Conservation (phyloP, 2,329 filamentous ascomycete genomes). For the Chaetomium olivaceum region DNA sequence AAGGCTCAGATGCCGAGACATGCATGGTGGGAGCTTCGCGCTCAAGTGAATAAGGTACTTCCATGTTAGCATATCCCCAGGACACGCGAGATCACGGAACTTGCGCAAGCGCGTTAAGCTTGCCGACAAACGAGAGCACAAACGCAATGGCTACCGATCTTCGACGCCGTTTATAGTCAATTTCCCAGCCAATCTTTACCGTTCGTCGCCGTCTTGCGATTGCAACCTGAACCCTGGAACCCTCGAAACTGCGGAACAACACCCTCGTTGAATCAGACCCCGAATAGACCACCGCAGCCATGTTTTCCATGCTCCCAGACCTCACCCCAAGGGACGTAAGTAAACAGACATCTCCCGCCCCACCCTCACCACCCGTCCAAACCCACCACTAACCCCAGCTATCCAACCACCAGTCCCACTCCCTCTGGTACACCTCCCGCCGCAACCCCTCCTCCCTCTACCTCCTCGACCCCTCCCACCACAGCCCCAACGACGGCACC, state of each 20-base stretch:
- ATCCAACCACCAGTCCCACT: slow-evolving; percentile 60
- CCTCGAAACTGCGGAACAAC: background rate
- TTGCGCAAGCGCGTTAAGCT: background rate
- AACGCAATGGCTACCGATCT: background rate
- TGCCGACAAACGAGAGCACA: background rate
- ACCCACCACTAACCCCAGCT: slow-evolving; percentile 14
- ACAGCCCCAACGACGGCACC: background rate
- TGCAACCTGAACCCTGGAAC: background rate
- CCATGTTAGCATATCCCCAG: background rate
- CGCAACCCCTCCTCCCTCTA: slow-evolving; percentile 46
- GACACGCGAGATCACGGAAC: background rate
- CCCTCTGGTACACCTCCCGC: slow-evolving; percentile 71
- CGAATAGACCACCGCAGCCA: slow-evolving; percentile 36
- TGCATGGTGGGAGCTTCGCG: background rate
- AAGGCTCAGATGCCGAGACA: slow-evolving; percentile 18
- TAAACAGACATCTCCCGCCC: slow-evolving; percentile 17
- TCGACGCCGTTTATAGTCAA: background rate
- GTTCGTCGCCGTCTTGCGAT: background rate
- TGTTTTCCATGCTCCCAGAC: slow-evolving; percentile 66
- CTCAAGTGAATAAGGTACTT: background rate
- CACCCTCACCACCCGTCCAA: background rate
- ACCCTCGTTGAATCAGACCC: background rate
- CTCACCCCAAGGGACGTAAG: slow-evolving; percentile 71
- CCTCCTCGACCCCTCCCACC: slow-evolving; percentile 31
- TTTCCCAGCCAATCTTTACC: background rate